Evolutionary conservation across 805 yeast genomes (phyloP).

Genomic region (Kodamaea hsintzibuensis): DNA sequence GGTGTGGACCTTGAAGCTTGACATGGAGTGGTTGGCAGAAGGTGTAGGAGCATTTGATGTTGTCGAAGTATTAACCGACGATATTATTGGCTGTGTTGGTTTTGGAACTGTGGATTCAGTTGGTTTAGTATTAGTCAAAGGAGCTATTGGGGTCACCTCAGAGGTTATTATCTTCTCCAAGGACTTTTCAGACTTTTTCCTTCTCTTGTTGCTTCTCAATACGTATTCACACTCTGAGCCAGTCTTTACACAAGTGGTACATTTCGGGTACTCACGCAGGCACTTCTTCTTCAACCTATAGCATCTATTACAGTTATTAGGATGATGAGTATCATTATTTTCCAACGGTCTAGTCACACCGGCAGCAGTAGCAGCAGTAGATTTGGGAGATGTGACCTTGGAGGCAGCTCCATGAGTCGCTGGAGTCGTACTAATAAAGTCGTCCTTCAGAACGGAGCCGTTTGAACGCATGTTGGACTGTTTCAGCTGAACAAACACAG

Average conservation of each 20-base stretch:
- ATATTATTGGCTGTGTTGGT: neutral
- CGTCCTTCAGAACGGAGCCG: neutral
- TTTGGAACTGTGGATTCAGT: neutral
- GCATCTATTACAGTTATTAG: slow-evolving; percentile 41
- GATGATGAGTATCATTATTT: slow-evolving; percentile 27
- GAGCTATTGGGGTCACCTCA: neutral
- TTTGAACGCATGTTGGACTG: slow-evolving; percentile 19
- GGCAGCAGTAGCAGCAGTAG: neutral
- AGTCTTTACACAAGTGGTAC: slow-evolving; percentile 38
- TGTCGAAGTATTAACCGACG: neutral
- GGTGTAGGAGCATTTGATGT: neutral
- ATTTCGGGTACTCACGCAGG: slow-evolving; percentile 37
- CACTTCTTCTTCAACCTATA: slow-evolving; percentile 45
- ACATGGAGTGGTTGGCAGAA: neutral
- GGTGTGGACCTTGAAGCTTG: slow-evolving; percentile 1
- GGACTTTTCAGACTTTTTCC: slow-evolving; percentile 13
- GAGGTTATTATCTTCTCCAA: neutral
- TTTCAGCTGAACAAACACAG: slow-evolving; percentile 16
- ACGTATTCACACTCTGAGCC: slow-evolving; percentile 40
- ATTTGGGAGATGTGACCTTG: neutral
- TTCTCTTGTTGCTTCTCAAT: slow-evolving; percentile 29
- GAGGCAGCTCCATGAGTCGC: neutral
- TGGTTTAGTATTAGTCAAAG: neutral
- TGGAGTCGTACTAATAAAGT: neutral
- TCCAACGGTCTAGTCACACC: neutral